Percentiles rank a stretch among this genome's conserved stretches.
Evolutionary conservation across 768 basidiomycete genomes (phyloP).

Genomic region (Xerocomellus amylosporus): DNA sequence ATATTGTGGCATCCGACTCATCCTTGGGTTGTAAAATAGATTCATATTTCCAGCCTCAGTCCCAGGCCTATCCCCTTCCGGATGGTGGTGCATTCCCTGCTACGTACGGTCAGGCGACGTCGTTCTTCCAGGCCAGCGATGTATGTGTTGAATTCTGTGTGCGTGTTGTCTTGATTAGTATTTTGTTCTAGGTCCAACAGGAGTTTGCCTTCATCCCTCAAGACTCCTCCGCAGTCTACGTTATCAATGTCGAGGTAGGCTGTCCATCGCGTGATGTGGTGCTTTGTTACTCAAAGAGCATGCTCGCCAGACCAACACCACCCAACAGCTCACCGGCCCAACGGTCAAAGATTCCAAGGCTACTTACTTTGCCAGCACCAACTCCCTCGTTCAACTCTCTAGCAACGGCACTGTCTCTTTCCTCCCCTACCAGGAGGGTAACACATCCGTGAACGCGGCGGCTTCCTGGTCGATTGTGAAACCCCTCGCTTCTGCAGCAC

Average conservation of each 20-base stretch:
- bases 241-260: constrained; percentile 65
- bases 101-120: constrained; percentile 63
- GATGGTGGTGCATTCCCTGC: constrained; percentile 59
- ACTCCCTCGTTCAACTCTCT: constrained; percentile 65
- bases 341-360: constrained; percentile 55
- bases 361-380: constrained; percentile 60
- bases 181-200: constrained; percentile 51
- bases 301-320: constrained; percentile 54
- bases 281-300: constrained; percentile 3
- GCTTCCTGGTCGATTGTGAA: constrained; percentile 50
- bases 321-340: constrained; percentile 59
- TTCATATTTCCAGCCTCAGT: constrained; percentile 72
- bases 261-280: not conserved
- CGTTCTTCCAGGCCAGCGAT: constrained; percentile 58
- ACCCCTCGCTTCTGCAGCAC: constrained; percentile 44
- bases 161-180: not conserved
- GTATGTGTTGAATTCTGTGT: constrained; percentile 34
- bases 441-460: constrained; percentile 40
- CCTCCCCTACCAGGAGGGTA: constrained; percentile 53
- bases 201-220: constrained; percentile 78
- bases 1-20: not conserved
- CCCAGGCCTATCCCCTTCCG: constrained; percentile 53
- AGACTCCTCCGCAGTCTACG: constrained; percentile 68
- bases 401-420: constrained; percentile 58
- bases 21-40: constrained; percentile 39